These are phyloP conservation scores for Collybia nuda DNA, from an alignment of 768 basidiomycete species.

Conservation along the genomic window DNA sequence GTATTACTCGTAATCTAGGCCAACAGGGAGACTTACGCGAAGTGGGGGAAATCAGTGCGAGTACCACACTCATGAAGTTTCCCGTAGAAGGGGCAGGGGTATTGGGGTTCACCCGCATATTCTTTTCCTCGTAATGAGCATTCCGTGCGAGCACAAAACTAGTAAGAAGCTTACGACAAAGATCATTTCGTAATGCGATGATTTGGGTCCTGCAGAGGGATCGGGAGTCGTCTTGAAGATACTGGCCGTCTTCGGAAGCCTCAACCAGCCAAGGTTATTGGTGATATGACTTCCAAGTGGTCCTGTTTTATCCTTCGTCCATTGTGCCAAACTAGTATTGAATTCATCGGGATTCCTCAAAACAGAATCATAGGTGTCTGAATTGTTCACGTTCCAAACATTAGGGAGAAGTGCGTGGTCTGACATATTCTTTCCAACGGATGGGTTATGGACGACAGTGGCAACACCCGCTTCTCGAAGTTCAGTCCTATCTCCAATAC, in stretches of 20 bases:
- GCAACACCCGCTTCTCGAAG: constrained; percentile 22
- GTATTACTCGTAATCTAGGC: too few species aligned
- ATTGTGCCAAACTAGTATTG: constrained; percentile 22
- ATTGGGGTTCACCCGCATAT: constrained; percentile 6
- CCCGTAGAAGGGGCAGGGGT: constrained; percentile 1
- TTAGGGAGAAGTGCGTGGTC: constrained; percentile 28
- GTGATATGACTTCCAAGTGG: constrained; percentile 14
- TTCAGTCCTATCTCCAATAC: constrained; percentile 28
- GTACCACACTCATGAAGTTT: constrained; percentile 4
- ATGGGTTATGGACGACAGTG: constrained; percentile 27
- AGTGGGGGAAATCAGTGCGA: constrained; percentile 2
- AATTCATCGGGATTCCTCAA: constrained; percentile 20
- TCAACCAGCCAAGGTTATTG: constrained; percentile 13
- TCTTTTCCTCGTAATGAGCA: neutral
- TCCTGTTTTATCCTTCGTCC: constrained; percentile 22
- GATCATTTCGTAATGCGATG: constrained; percentile 11
- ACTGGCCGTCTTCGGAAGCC: constrained; percentile 7
- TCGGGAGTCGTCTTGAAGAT: constrained; percentile 5
- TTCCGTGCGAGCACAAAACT: neutral
- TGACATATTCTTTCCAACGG: constrained; percentile 33
- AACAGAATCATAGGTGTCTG: constrained; percentile 24
- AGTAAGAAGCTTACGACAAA: constrained; percentile 4
- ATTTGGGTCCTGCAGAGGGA: constrained; percentile 10
- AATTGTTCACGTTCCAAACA: constrained; percentile 21
- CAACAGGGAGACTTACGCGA: constrained; percentile 1